A percentile compares a stretch with the other conserved stretches of the same genome.
Conservation (phyloP, 2,329 filamentous ascomycete genomes). For the Alternaria arbusti region DNA sequence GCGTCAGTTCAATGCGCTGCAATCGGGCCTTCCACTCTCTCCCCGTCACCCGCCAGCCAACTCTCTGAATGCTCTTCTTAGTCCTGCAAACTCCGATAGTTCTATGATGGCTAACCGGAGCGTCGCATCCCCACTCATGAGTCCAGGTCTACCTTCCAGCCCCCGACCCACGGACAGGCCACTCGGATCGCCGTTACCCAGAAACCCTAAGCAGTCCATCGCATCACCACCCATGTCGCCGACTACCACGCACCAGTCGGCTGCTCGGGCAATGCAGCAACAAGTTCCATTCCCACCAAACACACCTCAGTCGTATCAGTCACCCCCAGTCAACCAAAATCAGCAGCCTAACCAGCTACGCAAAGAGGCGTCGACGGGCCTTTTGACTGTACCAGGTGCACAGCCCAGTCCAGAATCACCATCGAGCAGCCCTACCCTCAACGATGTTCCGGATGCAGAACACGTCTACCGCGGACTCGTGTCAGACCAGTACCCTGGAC, state of each 20-base stretch:
- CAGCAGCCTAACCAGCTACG: constrained; percentile 42
- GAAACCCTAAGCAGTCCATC: constrained; percentile 62
- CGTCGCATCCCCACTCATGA: constrained; percentile 58
- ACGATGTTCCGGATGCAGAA: constrained; percentile 46
- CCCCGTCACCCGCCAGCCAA: constrained; percentile 46
- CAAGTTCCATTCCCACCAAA: constrained; percentile 75
- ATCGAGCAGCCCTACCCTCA: constrained; percentile 30
- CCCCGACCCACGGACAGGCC: constrained; percentile 67
- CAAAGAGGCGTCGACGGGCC: constrained; percentile 31
- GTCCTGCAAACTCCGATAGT: constrained; percentile 51
- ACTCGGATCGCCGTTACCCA: constrained; percentile 64
- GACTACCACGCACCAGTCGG: constrained; percentile 62
- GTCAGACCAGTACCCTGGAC: constrained; percentile 84
- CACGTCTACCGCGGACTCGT: constrained; percentile 77
- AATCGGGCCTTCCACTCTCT: constrained; percentile 46
- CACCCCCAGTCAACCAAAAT: constrained; percentile 53
- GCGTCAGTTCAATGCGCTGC: constrained; percentile 38
- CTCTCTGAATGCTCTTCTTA: constrained; percentile 57
- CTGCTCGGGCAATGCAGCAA: constrained; percentile 75
- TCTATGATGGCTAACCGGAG: constrained; percentile 50
- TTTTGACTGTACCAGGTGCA: constrained; percentile 38
- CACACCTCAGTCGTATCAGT: constrained; percentile 68
- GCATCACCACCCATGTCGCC: constrained; percentile 74
- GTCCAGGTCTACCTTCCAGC: constrained; percentile 69
- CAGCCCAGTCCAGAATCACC: constrained; percentile 45